Evolutionary conservation across 345 rosid species (phyloP).

Genomic region (Hypericum androsaemum): DNA sequence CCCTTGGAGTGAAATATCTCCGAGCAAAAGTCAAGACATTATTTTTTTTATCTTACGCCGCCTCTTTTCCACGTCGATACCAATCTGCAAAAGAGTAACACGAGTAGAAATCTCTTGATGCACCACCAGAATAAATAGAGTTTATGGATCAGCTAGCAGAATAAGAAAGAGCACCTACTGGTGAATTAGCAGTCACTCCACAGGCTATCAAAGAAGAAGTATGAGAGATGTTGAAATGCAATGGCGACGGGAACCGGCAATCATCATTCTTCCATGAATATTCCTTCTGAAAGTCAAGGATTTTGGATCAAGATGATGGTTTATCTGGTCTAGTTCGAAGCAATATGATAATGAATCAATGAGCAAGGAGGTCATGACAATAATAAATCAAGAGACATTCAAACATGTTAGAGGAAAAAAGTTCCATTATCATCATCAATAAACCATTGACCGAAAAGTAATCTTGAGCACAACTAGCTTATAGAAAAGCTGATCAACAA

Average conservation of each 20-base stretch:
- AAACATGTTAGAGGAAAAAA: too few species aligned
- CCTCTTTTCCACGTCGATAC: conserved; percentile 81
- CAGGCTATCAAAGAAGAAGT: conserved; percentile 76
- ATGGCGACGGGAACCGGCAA: conserved; percentile 22
- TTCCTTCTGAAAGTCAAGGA: conserved; percentile 68
- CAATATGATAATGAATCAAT: too few species aligned
- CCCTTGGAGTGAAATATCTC: conserved; percentile 52
- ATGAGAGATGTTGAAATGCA: conserved; percentile 85
- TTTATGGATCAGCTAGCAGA: background rate
- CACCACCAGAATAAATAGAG: background rate
- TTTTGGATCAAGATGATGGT: conserved; percentile 39
- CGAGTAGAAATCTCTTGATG: too few species aligned
- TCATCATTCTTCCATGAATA: conserved; percentile 38
- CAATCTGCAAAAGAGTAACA: conserved; percentile 39
- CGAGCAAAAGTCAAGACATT: conserved; percentile 43
- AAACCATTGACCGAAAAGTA: too few species aligned
- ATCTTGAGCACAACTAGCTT: too few species aligned
- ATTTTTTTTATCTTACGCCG: conserved; percentile 41
- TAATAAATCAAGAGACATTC: too few species aligned
- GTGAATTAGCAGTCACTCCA: conserved; percentile 57
- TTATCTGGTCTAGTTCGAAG: conserved; percentile 9
- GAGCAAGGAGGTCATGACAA: too few species aligned
- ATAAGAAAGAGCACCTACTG: conserved; percentile 28
- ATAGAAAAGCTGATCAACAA: too few species aligned
- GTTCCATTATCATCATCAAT: too few species aligned